These are phyloP conservation scores for Sporothrix sp. DNA, from an alignment of 2,329 filamentous ascomycete genomes.

Conservation along the genomic window DNA sequence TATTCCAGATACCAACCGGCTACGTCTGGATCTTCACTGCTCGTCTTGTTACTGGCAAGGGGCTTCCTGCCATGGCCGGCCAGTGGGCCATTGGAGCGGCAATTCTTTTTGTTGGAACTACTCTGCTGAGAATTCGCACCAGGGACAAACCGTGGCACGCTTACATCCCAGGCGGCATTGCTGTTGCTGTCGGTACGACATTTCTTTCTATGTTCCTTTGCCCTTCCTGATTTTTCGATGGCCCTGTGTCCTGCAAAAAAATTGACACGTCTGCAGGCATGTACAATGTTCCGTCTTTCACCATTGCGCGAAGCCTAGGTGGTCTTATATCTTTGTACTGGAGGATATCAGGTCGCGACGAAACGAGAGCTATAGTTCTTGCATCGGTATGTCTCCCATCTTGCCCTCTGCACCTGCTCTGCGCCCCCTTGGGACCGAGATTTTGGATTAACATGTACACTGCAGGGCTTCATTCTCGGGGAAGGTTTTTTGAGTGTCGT, in stretches of 20 bases:
- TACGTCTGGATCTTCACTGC: constrained; percentile 98
- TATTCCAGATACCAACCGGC: constrained; percentile 89
- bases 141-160: constrained; percentile 55
- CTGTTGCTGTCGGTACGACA: constrained; percentile 70
- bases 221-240: no score
- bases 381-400: constrained; percentile 46
- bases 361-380: constrained; percentile 78
- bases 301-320: constrained; percentile 74
- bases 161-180: constrained; percentile 83
- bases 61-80: constrained; percentile 72
- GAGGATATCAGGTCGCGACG: constrained; percentile 45
- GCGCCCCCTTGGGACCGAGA: not conserved
- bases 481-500: constrained; percentile 89
- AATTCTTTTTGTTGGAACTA: constrained; percentile 60
- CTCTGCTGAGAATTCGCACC: constrained; percentile 55
- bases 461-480: constrained; percentile 74
- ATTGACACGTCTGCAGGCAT: constrained; percentile 54
- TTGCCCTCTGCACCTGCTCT: not conserved
- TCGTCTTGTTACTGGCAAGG: constrained; percentile 80
- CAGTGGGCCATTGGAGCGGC: constrained; percentile 72
- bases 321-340: constrained; percentile 71
- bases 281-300: constrained; percentile 97
- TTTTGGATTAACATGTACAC: constrained; percentile 10
- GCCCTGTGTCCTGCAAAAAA: no score
- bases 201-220: not conserved